Base-by-base conservation (phyloP, 2,329 filamentous ascomycete species). In the Aureobasidium melanogenum region DNA sequence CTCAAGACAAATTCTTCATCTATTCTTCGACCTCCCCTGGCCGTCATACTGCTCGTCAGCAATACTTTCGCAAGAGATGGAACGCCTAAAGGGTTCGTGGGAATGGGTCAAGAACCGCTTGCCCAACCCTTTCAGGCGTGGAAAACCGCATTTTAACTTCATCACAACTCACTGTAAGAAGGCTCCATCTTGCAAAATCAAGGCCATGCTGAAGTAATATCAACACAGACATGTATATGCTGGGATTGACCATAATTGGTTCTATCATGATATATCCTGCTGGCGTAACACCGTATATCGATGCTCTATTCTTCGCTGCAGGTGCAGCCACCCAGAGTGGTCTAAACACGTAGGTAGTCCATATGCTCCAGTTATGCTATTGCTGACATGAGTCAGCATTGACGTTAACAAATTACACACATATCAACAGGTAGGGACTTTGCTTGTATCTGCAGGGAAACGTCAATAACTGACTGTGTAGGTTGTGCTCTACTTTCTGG, bases 291-390 rank as follows among this genome's bases (percentile, higher is more conserved):
- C 64, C 74, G 1, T 99, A 96, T 69, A 89, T 94, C 67, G 92
- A 99, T 78, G 87, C 91, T 2, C 82, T 99, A 17, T 90, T 96
- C 79, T 90, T 97, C 68, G 84, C 88, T n/a, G 86, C 84, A 59
- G 93, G 94, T 55, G 80, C 89, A 62, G 88, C 91, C 64, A 97
- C 93, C 0, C 94, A 99, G 75, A 95, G 91, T 65, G 94, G 94
- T 0, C 78, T 99, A 64, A 99, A 99, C 72, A 90, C 93, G 75
- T 78, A 67, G 36, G 76, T 66, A 17, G 17, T 12, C 14, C 19
- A 1, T 39, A 3, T 32, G 30, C 50, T 7, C 28, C 24, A 30
- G 5, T 22, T 14, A 22, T 7, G 32, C 26, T 30, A 8, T 39
- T 10, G 34, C 62, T 69, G 36, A 67, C 48, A 19, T 39, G 30